Evolutionary conservation across 2,329 filamentous ascomycete species (phyloP).

Genomic region (Alternaria sp.): DNA sequence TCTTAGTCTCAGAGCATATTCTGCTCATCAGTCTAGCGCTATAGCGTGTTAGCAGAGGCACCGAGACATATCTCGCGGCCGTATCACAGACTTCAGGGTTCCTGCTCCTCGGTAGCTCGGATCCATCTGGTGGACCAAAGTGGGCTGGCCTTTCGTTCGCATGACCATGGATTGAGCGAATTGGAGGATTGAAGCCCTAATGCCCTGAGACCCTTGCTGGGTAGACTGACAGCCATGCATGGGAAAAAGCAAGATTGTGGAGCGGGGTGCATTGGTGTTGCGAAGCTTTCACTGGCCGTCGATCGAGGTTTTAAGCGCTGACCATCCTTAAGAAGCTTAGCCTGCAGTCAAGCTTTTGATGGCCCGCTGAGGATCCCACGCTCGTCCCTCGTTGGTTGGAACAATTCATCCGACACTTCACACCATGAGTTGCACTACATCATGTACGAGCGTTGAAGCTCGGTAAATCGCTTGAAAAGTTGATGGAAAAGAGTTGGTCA

Average conservation of each 20-base stretch:
- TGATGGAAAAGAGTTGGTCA: slow-evolving; percentile 2
- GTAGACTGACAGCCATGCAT: slow-evolving; percentile 42
- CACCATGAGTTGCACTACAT: slow-evolving; percentile 9
- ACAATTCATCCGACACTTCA: slow-evolving; percentile 14
- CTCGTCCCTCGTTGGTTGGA: slow-evolving; percentile 24
- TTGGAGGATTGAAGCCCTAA: slow-evolving; percentile 26
- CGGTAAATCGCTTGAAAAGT: slow-evolving; percentile 6
- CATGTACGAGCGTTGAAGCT: slow-evolving; percentile 13
- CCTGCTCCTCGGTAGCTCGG: slow-evolving; percentile 15
- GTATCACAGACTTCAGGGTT: slow-evolving; percentile 38
- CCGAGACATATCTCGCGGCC: slow-evolving; percentile 23
- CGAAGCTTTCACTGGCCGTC: slow-evolving; percentile 28
- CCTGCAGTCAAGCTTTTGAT: slow-evolving; percentile 27
- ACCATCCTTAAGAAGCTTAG: slow-evolving; percentile 23
- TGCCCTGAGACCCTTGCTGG: slow-evolving; percentile 20
- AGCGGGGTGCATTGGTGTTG: slow-evolving; percentile 32
- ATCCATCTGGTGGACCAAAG: slow-evolving; percentile 20
- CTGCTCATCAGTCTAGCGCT: slow-evolving; percentile 5
- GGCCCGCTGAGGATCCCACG: slow-evolving; percentile 14
- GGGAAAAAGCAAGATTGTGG: slow-evolving; percentile 32
- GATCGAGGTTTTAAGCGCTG: slow-evolving; percentile 28
- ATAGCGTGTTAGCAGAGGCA: slow-evolving; percentile 19
- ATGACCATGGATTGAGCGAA: slow-evolving; percentile 45
- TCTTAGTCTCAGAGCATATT: slow-evolving; percentile 13
- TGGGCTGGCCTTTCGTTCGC: slow-evolving; percentile 43